Base-by-base conservation (phyloP, 1,139 yeast genomes). In the Yamadazyma jaroonii region DNA sequence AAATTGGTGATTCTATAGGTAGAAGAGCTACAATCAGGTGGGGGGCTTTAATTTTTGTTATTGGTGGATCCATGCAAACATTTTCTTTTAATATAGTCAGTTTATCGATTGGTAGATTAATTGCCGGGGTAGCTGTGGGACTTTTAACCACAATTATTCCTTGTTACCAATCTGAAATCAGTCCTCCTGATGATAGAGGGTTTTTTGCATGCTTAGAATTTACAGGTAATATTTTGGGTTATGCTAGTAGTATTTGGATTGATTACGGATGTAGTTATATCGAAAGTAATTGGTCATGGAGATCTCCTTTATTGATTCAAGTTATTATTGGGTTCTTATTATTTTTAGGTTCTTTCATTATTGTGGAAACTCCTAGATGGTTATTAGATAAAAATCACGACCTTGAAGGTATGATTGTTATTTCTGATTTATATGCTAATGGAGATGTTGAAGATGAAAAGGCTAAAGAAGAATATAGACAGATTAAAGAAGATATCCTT, bases 141-240 rank as follows among this genome's bases (percentile, higher is more conserved):
- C 74, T 87, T 53, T 70, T 90, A 39, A 84, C 95, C n/a, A 87
- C 96, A 6, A 87, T 89, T 37, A 94, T 92, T n/a, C 97, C 97
- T 0, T 87, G 92, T 35, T 90, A 88, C 59, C 96, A 89, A 62
- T 78, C 88, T 6, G 97, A 90, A 57, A 87, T 90, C 42, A 81
- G 94, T 28, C 95, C 95, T 11, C 89, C 96, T 1, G 84, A 84
- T 45, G 86, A 84, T 48, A 72, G 97, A 43, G 97, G 97, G 1
- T 79, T 84, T 52, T 75, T 87, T 40, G 96, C 96, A 0, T 88
- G 96, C 54, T 81, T 89, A 33, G 96, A 90, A 62, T 90, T 89
- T 60, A 86, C 97, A 0, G 96, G 96, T 3, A 89, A 89, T 56
- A 83, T 89, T 43, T 61, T 87, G 29, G 97, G 97, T 5, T 90